Evolutionary conservation across 2,329 filamentous ascomycete species (phyloP).

Genomic region (Colletotrichum kahawae): DNA sequence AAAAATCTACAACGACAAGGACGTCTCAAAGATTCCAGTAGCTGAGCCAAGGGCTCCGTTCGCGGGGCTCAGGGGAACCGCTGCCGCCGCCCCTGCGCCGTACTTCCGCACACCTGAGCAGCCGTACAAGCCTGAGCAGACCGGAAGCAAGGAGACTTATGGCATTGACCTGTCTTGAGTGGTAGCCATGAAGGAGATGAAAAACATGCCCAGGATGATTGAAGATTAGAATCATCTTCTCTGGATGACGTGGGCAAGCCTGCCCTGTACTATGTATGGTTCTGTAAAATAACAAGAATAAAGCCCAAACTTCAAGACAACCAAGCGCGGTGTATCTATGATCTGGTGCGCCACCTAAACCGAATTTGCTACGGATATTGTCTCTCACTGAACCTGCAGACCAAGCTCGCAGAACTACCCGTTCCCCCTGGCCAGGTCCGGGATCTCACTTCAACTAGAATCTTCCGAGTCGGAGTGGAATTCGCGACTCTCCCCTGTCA

Average conservation of each 20-base stretch:
- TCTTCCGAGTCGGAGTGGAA: neutral
- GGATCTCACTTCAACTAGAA: neutral
- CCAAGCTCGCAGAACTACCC: neutral
- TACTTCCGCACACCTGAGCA: neutral
- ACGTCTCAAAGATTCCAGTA: conserved; percentile 14
- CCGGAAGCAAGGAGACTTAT: conserved; percentile 28
- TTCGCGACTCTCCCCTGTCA: neutral
- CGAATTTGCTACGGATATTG: neutral
- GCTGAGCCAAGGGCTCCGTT: neutral
- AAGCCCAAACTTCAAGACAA: neutral
- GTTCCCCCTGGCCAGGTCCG: neutral
- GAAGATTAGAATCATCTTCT: neutral
- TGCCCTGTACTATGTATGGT: conserved; percentile 15
- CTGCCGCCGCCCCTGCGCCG: neutral
- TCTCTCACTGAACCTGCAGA: neutral
- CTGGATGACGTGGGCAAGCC: neutral
- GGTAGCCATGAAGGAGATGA: neutral
- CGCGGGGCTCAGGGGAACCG: neutral
- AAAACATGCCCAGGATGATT: neutral
- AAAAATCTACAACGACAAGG: conserved; percentile 35
- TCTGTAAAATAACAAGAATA: conserved; percentile 20
- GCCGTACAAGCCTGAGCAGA: neutral
- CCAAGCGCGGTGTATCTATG: neutral
- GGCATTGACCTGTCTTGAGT: conserved; percentile 33
- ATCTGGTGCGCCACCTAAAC: neutral